Base-by-base conservation (phyloP, 352 stramenopile genomes). In the Hyaloperonospora brassicae region DNA sequence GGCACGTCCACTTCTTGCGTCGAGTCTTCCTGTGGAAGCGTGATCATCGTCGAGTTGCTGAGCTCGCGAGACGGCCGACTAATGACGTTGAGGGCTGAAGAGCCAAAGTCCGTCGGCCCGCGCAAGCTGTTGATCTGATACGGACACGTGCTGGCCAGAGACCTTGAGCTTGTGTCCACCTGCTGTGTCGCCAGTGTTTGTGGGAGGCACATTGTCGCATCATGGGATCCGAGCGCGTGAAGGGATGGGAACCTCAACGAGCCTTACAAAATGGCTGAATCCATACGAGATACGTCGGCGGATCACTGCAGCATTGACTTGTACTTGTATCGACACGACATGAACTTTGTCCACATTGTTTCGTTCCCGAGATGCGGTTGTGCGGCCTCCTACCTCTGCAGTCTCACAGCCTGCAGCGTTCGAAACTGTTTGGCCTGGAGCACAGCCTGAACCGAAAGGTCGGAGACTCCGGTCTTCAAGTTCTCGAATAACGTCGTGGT, bases 1-100 rank as follows among this genome's bases (percentile, higher is more conserved):
- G 80, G 76, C 0, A 90, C 78, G 45, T 86, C 75, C 25, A 90
- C 68, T 47, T 86, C 76, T 45, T 85, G 68, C 3, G 57, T 68
- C 5, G 66, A 62, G 45, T 82, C 72, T 51, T 79, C 48, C 11
- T 75, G 57, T 6, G 72, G 66, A 24, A 74, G 36, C 12, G 58
- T 67, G 21, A 74, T 68, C 66, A 74, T 71, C 5, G 63, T 70
- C 8, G 59, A 56, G 52, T 74, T 51, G 47, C 66, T 74, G 14
- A 70, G 55, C 1, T 67, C 49, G 40, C 67, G 52, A 31, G 55
- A 46, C 63, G 51, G 48, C 68, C 79, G 60, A 49, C 57, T 66
- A 1, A 63, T 70, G 42, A 62, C 62, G 47, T 52, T 70, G 61
- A 27, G 52, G 5, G 41, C 54, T 0, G 64, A 63, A 0, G 45